phyloP scores from a whole-genome alignment of 352 stramenopile genomes.

The Globisporangium okanoganense region DNA sequence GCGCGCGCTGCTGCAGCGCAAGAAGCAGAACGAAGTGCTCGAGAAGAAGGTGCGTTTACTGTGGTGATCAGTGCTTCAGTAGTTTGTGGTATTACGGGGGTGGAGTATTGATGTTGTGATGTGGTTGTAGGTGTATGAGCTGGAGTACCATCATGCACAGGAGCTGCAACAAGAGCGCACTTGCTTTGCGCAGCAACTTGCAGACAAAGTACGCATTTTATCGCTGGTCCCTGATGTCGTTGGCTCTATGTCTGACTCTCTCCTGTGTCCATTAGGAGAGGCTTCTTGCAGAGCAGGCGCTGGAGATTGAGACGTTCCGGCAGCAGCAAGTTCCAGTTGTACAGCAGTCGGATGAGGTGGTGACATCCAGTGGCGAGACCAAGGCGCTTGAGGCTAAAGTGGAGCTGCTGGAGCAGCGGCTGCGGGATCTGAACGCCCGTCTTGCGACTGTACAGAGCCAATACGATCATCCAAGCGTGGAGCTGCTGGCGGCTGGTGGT shows the following conservation, averaged over 20 bases:
- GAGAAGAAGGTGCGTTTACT: slow-evolving; percentile 32
- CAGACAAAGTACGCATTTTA: not conserved
- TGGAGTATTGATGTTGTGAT: not conserved
- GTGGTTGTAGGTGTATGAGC: slow-evolving; percentile 23
- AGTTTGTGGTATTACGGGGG: not conserved
- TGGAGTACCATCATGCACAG: slow-evolving; percentile 8
- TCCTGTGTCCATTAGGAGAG: not conserved
- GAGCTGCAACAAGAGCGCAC: not conserved
- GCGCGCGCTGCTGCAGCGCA: slow-evolving; percentile 63
- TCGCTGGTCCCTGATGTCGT: not conserved
- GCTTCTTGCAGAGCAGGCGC: slow-evolving; percentile 5
- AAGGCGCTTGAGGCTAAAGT: slow-evolving; percentile 5
- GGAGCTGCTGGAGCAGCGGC: slow-evolving; percentile 13
- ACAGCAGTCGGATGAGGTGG: not conserved
- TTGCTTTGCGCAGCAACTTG: slow-evolving; percentile 1
- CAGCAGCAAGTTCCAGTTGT: not conserved
- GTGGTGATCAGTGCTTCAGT: not conserved
- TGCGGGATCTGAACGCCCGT: slow-evolving; percentile 13
- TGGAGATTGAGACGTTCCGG: slow-evolving; percentile 5
- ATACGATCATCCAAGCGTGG: not conserved
- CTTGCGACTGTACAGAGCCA: slow-evolving; percentile 9
- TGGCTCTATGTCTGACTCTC: too few relatives aligned
- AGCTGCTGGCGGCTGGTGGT: not conserved
- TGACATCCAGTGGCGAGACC: not conserved
- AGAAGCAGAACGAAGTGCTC: slow-evolving; percentile 67